These are phyloP conservation scores for Rhodomyrtus psidioides DNA, from an alignment of 441 rosid genomes.

Conservation along the genomic window DNA sequence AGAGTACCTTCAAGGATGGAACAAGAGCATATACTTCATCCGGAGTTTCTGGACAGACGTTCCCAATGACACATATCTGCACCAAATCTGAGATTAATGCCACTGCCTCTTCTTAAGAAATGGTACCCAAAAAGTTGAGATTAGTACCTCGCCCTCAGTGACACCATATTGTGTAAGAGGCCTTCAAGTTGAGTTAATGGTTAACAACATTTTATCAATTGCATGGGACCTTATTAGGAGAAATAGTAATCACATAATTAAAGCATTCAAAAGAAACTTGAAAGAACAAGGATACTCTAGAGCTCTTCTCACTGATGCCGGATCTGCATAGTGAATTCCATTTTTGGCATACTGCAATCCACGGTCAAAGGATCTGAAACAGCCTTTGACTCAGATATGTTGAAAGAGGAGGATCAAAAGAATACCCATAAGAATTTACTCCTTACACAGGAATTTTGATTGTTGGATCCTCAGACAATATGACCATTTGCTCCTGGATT, in stretches of 20 bases:
- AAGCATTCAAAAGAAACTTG: background rate
- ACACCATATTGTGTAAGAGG: constrained; percentile 44
- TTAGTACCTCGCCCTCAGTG: constrained; percentile 62
- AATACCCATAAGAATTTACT: background rate
- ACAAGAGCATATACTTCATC: background rate
- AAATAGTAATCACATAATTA: background rate
- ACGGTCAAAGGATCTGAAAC: constrained; percentile 61
- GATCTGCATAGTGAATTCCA: constrained; percentile 38
- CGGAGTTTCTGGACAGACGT: background rate
- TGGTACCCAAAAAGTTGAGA: constrained; percentile 3
- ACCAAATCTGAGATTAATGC: background rate
- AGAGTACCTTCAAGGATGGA: background rate
- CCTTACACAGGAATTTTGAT: constrained; percentile 72
- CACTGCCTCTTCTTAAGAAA: background rate
- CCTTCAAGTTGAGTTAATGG: constrained; percentile 48
- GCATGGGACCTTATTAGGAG: background rate
- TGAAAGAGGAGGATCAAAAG: background rate
- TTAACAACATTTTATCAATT: constrained; percentile 14
- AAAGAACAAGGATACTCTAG: constrained; percentile 65
- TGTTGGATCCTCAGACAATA: constrained; percentile 61
- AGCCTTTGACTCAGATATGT: background rate
- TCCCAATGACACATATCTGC: background rate
- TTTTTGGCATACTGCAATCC: constrained; percentile 52
- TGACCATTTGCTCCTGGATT: constrained; percentile 70
- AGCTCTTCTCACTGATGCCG: constrained; percentile 45